A percentile compares a stretch with the other conserved stretches of the same genome.
Conservation (phyloP, 1,284 basidiomycete genomes). For the Fomitiporia mediterranea region DNA sequence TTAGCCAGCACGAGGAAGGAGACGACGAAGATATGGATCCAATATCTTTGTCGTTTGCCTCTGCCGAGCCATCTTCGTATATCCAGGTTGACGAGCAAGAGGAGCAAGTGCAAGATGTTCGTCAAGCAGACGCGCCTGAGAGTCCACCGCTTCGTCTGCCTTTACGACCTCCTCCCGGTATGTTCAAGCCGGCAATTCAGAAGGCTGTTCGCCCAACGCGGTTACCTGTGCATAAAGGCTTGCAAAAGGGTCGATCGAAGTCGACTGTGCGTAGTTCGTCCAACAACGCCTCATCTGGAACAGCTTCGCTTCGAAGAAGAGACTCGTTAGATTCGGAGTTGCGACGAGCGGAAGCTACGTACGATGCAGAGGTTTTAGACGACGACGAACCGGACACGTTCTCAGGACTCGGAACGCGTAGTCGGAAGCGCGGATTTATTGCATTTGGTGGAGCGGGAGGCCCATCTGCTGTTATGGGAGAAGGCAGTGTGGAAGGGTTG, state of each 20-base stretch:
- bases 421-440: constrained; percentile 54
- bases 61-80: neutral
- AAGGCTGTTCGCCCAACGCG: neutral
- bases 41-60: constrained; percentile 22
- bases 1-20: constrained; percentile 21
- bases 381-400: constrained; percentile 38
- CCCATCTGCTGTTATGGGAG: constrained; percentile 60
- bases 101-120: neutral
- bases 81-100: constrained; percentile 24
- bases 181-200: constrained; percentile 6
- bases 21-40: constrained; percentile 26
- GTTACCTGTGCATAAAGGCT: neutral
- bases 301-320: constrained; percentile 31
- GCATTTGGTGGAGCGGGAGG: constrained; percentile 70
- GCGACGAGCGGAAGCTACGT: constrained; percentile 38
- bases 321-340: constrained; percentile 65
- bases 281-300: neutral
- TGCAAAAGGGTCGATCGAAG: neutral
- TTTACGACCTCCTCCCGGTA: constrained; percentile 9
- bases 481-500: constrained; percentile 53
- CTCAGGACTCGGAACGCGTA: constrained; percentile 48
- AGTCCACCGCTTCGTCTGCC: constrained; percentile 12
- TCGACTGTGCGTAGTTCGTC: neutral
- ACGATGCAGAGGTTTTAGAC: constrained; percentile 34
- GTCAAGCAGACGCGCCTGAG: neutral